Base-by-base conservation (phyloP, 2,329 filamentous ascomycete genomes). In the Aspergillus chevalieri region DNA sequence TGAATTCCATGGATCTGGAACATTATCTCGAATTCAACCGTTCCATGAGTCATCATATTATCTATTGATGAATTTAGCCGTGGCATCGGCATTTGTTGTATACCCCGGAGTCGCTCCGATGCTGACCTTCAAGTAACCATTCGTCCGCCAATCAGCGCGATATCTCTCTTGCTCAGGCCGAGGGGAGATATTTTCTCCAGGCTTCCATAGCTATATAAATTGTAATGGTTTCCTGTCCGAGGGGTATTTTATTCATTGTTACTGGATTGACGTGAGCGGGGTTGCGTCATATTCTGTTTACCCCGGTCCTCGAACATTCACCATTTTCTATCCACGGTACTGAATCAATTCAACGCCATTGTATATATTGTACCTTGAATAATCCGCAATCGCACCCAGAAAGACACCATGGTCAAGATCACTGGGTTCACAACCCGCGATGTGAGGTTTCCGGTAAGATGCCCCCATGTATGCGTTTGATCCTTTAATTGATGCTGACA, bases 391-490 rank as follows among this genome's bases (percentile, higher is more conserved):
- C 38, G 15, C 53, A 9, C 15, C 36, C 43, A 36, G 2, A 10
- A 36, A 36, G 44, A 49, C 57, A 64, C 41, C 46, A 74, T 74
- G 71, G 70, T 89, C 61, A 87, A 82, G 51, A 87, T 89, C 65
- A 89, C 84, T 48, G 81, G 83, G 55, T 89, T 83, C 76, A 75
- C 74, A 57, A 86, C 84, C 51, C 79, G 84, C 65, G 86, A 89
- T 74, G 84, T 89, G 66, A 82, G 86, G 59, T 89, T 89, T 67
- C 86, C 86, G 41, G 74, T 75, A 71, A 51, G 68, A 63, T 14
- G 8, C 12, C 8, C 24, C 7, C n/a, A 6, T 34, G 10, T 2
- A n/a, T 15, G 15, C 1, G 14, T 21, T 9, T 47, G 49, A 24
- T 38, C 7, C 24, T 43, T 8, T 22, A 24, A 30, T 33, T 21